Evolutionary conservation across 179 eudicot genomes (phyloP), one percentile per base, ranked within the genome.

Genomic region (Silene coronaria): DNA sequence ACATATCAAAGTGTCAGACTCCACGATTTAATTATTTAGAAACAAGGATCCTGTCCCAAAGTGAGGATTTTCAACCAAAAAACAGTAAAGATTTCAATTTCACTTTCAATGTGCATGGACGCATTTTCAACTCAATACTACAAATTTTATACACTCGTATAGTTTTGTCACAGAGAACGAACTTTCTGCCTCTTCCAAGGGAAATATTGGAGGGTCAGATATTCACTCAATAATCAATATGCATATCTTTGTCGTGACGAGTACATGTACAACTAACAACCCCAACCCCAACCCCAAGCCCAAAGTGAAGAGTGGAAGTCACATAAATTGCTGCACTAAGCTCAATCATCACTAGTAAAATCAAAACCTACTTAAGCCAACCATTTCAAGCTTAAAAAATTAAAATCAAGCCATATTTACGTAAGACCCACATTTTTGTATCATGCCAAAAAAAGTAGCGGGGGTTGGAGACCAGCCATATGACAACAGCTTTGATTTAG

Each of bases 401-500:
- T 21, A 8, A 53, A 70, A 19, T 36, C 14, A 16, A 10, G 62
- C 61, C 57, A 6, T 32, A 48, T n/a, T 0, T 12, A 17, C 23
- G 22, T 62, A 80, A 30, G 63, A 65, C 19, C 73, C 58, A 48
- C 58, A 72, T 23, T 8, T 16, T 42, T 61, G 34, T 24, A 48
- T 67, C 36, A 77, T 27, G 64, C 45, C 11, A 63, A 27, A 63
- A 63, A 24, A 63, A 32, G 65, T 63, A 77, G 74, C 30, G 65
- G 70, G 68, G 30, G 14, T 26, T 16, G 23, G 59, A 23, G 5
- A 59, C 67, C 65, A 73, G 72, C 71, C 80, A 59, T 48, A 66
- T 75, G 72, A 75, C 57, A 9, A 78, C 36, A 13, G 51, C 53
- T 16, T 45, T 72, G 62, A 70, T 78, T 79, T 78, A 34, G 80